These are phyloP conservation scores for Neospermospora avenae DNA, from an alignment of 2,329 filamentous ascomycete species.

Conservation along the genomic window DNA sequence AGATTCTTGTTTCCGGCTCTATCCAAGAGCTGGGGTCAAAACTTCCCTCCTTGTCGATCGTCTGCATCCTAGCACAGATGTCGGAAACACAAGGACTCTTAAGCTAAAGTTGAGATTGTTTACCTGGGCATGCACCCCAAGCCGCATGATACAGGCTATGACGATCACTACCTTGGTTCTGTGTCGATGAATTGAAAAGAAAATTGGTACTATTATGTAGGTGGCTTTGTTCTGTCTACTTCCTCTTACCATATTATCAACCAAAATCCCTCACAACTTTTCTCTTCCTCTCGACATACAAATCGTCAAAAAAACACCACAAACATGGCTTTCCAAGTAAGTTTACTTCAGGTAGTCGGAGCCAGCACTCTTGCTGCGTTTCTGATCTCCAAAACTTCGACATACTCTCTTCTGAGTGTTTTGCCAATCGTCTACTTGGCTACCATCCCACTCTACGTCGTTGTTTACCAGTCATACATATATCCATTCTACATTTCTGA, in stretches of 20 bases:
- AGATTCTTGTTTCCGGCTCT: neutral
- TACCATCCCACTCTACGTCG: slow-evolving; percentile 32
- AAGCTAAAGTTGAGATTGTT: neutral
- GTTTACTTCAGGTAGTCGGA: slow-evolving; percentile 13
- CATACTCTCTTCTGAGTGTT: slow-evolving; percentile 13
- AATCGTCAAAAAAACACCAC: neutral
- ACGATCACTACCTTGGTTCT: neutral
- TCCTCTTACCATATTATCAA: neutral
- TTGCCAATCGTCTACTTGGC: slow-evolving; percentile 20
- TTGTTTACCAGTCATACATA: slow-evolving; percentile 38
- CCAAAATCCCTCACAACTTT: neutral
- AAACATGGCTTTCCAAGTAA: slow-evolving; percentile 14
- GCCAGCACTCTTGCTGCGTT: slow-evolving; percentile 14
- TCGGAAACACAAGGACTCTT: neutral
- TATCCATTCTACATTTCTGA: slow-evolving; percentile 43
- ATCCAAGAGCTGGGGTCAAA: neutral
- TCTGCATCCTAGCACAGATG: neutral
- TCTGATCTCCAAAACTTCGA: slow-evolving; percentile 21
- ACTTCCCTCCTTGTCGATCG: neutral
- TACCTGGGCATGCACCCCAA: neutral
- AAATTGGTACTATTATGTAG: neutral
- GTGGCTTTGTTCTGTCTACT: neutral
- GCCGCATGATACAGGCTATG: neutral
- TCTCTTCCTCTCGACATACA: neutral
- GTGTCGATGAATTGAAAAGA: neutral